A percentile compares a stretch with the other conserved stretches of the same genome.
Evolutionary conservation across 2,329 filamentous ascomycete species (phyloP).

Genomic region (Alternaria brassicae): DNA sequence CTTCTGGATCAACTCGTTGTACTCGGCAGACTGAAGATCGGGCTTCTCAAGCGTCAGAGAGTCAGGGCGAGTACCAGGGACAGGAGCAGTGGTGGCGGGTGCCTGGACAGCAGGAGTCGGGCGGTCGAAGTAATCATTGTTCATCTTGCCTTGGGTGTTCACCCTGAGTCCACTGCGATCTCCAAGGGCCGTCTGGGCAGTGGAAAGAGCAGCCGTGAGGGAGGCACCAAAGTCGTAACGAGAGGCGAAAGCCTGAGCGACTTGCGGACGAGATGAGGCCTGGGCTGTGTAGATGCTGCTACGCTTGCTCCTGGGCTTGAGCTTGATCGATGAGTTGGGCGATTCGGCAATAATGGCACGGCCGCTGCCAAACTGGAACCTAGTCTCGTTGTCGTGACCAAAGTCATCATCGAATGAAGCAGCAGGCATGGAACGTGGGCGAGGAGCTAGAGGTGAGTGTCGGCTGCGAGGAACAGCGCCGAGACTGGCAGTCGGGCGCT

Average conservation of each 20-base stretch:
- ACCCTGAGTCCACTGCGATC: slow-evolving; percentile 61
- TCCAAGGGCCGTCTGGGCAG: slow-evolving; percentile 69
- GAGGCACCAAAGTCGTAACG: slow-evolving; percentile 98
- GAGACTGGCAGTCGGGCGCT: slow-evolving; percentile 58
- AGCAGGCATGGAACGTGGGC: slow-evolving; percentile 58
- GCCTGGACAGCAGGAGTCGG: slow-evolving; percentile 51
- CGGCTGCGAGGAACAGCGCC: slow-evolving; percentile 59
- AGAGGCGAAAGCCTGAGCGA: slow-evolving; percentile 81
- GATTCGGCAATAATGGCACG: slow-evolving; percentile 64
- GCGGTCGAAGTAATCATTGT: slow-evolving; percentile 46
- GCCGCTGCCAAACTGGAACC: slow-evolving; percentile 54
- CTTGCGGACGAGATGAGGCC: slow-evolving; percentile 54
- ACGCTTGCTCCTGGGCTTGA: slow-evolving; percentile 72
- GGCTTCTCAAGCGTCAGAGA: slow-evolving; percentile 67
- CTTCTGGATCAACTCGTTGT: slow-evolving; percentile 96
- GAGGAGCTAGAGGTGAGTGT: slow-evolving; percentile 55
- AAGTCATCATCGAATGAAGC: slow-evolving; percentile 73
- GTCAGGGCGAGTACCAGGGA: slow-evolving; percentile 58
- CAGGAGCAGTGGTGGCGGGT: slow-evolving; percentile 37
- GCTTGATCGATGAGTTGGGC: slow-evolving; percentile 65
- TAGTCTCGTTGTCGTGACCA: slow-evolving; percentile 62
- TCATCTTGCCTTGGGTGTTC: slow-evolving; percentile 26
- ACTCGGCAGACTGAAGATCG: slow-evolving; percentile 83
- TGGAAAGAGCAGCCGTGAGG: slow-evolving; percentile 79
- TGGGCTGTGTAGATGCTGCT: slow-evolving; percentile 67